Conservation (phyloP, 2,329 filamentous ascomycete genomes). For the Coniochaeta sp. region DNA sequence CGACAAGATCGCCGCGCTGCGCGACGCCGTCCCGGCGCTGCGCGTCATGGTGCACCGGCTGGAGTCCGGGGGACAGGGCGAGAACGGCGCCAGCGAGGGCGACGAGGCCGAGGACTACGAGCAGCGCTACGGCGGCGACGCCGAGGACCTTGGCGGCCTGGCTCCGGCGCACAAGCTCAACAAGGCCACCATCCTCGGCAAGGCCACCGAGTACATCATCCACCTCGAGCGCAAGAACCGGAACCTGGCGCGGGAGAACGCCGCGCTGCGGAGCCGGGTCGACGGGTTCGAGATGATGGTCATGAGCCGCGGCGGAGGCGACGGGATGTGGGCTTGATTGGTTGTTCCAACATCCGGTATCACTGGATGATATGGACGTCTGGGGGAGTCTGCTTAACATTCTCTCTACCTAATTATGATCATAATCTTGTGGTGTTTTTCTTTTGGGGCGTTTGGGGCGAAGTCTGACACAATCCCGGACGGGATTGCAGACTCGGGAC, state of each 20-base stretch:
- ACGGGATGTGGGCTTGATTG: slow-evolving; percentile 10
- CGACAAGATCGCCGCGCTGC: slow-evolving; percentile 70
- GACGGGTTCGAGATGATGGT: slow-evolving; percentile 23
- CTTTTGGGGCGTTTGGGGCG: background rate
- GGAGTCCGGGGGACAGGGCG: slow-evolving; percentile 18
- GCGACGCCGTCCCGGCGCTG: slow-evolving; percentile 58
- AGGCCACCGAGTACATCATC: slow-evolving; percentile 29
- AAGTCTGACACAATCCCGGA: background rate
- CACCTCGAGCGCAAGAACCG: slow-evolving; percentile 26
- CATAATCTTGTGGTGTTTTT: background rate
- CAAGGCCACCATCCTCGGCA: slow-evolving; percentile 34
- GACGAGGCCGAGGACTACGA: slow-evolving; percentile 12
- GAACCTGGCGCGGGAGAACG: slow-evolving; percentile 34
- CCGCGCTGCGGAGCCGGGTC: slow-evolving; percentile 30
- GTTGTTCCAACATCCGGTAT: too few relatives aligned
- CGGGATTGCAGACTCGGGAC: background rate
- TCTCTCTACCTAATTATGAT: too few relatives aligned
- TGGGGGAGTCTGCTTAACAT: too few relatives aligned
- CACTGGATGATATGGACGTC: too few relatives aligned
- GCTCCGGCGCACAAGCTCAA: slow-evolving; percentile 33
- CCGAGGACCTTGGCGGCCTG: slow-evolving; percentile 19
- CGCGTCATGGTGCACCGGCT: slow-evolving; percentile 34
- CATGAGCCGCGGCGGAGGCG: slow-evolving; percentile 15
- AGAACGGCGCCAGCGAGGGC: slow-evolving; percentile 16
- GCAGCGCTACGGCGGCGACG: slow-evolving; percentile 9